Base-by-base conservation (phyloP, 2,329 filamentous ascomycete genomes). In the Aureobasidium leucospermi region DNA sequence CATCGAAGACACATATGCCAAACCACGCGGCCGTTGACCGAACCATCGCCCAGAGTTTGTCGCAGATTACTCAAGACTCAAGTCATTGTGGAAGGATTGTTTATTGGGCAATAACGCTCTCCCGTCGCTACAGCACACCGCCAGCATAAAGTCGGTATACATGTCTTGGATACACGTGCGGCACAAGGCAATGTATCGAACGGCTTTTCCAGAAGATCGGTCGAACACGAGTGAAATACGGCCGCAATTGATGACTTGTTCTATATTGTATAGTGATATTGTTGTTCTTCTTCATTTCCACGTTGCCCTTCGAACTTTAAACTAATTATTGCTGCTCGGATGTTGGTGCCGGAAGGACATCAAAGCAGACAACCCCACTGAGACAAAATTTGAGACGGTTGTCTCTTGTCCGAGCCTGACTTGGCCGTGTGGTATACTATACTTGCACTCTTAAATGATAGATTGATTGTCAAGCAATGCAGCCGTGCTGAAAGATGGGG, bases 201-300 rank as follows among this genome's bases (percentile, higher is more conserved):
- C 52, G 52, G 52, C 41, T 45, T 56, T 56, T 56, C 52, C 52
- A 56, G 52, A 56, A 45, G 52, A 56, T 56, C 41, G 41, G 41
- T 46, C 52, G 52, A 56, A 56, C 52, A 45, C 39, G 51, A 55
- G 51, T 55, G 29, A 28, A 46, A 36, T 46, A 56, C 52, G 52
- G 52, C 52, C 36, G 41, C n/a, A 56, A 45, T 28, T 15, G 23
- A 36, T 31, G 28, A 28, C 23, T 6, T 32, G 51, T 56, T 16
- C 23, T 56, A 10, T 32, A 46, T 56, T 43, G 9, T 34, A 55
- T 55, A 55, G 42, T 56, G 52, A 55, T 55, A 55, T 55, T 56
- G 52, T 46, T 46, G 32, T 56, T 56, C n/a, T 55, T 32, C 51
- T 43, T 55, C 51, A 55, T 55, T 38, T 38, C 41, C 52, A 56